These are phyloP conservation scores for Pseudozyma sp. DNA, from an alignment of 1,284 basidiomycete genomes.

Conservation along the genomic window DNA sequence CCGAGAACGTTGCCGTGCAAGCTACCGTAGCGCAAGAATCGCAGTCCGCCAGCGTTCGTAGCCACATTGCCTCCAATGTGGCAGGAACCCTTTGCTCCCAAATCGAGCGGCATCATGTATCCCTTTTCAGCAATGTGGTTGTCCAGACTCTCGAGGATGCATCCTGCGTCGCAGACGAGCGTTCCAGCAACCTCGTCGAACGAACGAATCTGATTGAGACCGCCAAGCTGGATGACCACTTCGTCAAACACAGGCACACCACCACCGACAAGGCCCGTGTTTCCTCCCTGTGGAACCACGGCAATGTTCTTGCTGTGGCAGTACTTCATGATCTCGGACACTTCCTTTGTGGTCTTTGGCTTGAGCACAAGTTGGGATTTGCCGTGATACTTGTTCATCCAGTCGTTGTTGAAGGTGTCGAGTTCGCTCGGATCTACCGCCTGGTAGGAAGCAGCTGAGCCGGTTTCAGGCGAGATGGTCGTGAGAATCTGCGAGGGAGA, in stretches of 20 bases:
- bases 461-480: constrained; percentile 69
- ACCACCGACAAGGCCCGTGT: constrained; percentile 97
- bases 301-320: constrained; percentile 69
- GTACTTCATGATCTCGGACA: constrained; percentile 77
- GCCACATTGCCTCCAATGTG: constrained; percentile 98
- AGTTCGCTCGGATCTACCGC: constrained; percentile 75
- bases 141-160: constrained; percentile 90
- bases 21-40: constrained; percentile 92
- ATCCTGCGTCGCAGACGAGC: constrained; percentile 82
- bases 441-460: constrained; percentile 38
- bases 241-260: constrained; percentile 91
- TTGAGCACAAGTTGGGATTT: constrained; percentile 85
- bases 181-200: constrained; percentile 82
- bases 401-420: constrained; percentile 86
- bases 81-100: constrained; percentile 98
- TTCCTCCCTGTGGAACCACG: constrained; percentile 96
- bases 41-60: constrained; percentile 95
- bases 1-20: constrained; percentile 95
- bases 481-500: constrained; percentile 71
- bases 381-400: constrained; percentile 97
- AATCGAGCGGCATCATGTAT: constrained; percentile 96
- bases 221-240: constrained; percentile 83
- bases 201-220: constrained; percentile 85
- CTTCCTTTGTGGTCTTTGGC: constrained; percentile 87
- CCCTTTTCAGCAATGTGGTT: constrained; percentile 87